A percentile compares a stretch with the other conserved stretches of the same genome.
phyloP scores from a whole-genome alignment of 805 yeast genomes.

The Vanderwaltozyma polyspora region DNA sequence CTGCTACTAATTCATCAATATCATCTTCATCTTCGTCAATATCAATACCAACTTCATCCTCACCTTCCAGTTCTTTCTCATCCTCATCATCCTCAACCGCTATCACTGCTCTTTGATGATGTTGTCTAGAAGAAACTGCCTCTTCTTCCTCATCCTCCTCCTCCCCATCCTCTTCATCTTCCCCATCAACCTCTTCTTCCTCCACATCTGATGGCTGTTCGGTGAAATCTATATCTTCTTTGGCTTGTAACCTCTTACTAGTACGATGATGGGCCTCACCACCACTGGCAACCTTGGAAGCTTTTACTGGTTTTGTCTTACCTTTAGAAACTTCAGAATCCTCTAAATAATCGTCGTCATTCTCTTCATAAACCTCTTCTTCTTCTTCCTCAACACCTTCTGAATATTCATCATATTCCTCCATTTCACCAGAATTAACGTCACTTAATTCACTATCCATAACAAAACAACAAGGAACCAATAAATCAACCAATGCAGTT shows the following conservation, averaged over 20 bases:
- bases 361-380: conserved; percentile 6
- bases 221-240: not conserved
- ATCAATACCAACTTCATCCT: conserved; percentile 16
- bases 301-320: not conserved
- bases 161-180: conserved; percentile 5
- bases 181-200: conserved; percentile 10
- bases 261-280: not conserved
- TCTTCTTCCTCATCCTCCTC: conserved; percentile 11
- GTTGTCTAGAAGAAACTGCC: conserved; percentile 3
- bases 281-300: not conserved
- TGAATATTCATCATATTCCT: conserved; percentile 2
- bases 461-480: not conserved
- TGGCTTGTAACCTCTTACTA: not conserved
- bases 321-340: conserved; percentile 2
- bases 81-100: conserved; percentile 4
- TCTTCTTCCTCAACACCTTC: conserved; percentile 7
- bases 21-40: conserved; percentile 13
- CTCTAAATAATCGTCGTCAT: conserved; percentile 12
- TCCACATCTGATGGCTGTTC: not conserved
- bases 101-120: not conserved
- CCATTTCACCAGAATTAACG: not conserved
- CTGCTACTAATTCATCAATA: conserved; percentile 4
- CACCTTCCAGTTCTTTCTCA: conserved; percentile 8
- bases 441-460: conserved; percentile 1
- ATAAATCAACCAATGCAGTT: not conserved